Conservation (phyloP, 2,329 filamentous ascomycete species). For the Volutella citrinella region DNA sequence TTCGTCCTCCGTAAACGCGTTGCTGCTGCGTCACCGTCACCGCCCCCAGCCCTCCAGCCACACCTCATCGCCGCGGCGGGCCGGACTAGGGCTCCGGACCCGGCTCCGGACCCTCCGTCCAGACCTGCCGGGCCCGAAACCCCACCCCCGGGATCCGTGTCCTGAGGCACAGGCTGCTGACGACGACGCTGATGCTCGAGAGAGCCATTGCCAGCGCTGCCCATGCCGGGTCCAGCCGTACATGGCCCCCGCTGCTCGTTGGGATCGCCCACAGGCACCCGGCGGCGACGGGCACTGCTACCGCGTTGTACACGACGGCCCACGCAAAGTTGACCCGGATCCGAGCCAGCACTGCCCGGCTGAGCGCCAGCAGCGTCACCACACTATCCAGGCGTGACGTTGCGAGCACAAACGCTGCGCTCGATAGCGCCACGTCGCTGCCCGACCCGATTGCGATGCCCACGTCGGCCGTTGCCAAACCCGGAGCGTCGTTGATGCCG, state of each 20-base stretch:
- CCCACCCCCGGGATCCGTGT: slow-evolving; percentile 42
- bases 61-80: too few species aligned
- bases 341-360: slow-evolving; percentile 67
- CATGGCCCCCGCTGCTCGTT: slow-evolving; percentile 47
- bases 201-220: slow-evolving; percentile 88
- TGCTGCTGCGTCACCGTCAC: too few species aligned
- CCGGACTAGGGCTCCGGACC: too few species aligned
- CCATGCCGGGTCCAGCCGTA: slow-evolving; percentile 76
- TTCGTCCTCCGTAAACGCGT: too few species aligned
- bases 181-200: slow-evolving; percentile 85
- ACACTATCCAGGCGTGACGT: slow-evolving; percentile 68
- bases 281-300: slow-evolving; percentile 77
- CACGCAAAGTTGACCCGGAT: slow-evolving; percentile 85
- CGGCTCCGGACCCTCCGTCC: too few species aligned
- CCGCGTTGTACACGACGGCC: slow-evolving; percentile 78
- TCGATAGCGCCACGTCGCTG: slow-evolving; percentile 78
- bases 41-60: too few species aligned
- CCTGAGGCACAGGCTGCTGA: slow-evolving; percentile 74
- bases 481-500: slow-evolving; percentile 85
- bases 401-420: slow-evolving; percentile 78
- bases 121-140: slow-evolving; percentile 32
- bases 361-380: slow-evolving; percentile 70
- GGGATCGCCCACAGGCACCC: slow-evolving; percentile 67
- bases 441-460: slow-evolving; percentile 82
- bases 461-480: slow-evolving; percentile 75